Conservation (phyloP, 176 grass and related monocot species). For the Aegilops tauschii region DNA sequence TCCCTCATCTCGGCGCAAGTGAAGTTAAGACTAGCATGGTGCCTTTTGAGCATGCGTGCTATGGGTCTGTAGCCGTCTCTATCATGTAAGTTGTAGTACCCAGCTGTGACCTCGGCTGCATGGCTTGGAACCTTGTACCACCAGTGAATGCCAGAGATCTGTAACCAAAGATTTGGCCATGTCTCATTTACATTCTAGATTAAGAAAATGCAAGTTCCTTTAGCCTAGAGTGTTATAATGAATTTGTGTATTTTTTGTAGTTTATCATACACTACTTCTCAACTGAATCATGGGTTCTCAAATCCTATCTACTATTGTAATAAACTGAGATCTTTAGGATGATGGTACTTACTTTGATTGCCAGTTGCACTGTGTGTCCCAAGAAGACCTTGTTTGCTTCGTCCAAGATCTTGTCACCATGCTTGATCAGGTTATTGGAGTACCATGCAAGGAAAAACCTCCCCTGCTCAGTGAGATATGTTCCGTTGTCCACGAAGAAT, state of each 20-base stretch:
- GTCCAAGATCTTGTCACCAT: slow-evolving; percentile 75
- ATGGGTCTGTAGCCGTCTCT: slow-evolving; percentile 86
- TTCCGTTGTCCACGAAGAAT: slow-evolving; percentile 66
- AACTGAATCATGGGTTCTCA: background rate
- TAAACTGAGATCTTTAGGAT: background rate
- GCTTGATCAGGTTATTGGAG: slow-evolving; percentile 80
- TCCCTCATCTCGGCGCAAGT: slow-evolving; percentile 90
- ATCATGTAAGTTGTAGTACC: slow-evolving; percentile 74
- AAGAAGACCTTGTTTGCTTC: slow-evolving; percentile 70
- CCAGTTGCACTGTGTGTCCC: slow-evolving; percentile 65
- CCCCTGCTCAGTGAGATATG: slow-evolving; percentile 58
- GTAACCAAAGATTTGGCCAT: slow-evolving; percentile 1
- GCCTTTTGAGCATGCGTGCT: slow-evolving; percentile 70
- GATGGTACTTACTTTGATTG: slow-evolving; percentile 63
- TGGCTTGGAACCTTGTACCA: slow-evolving; percentile 80
- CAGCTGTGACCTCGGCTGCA: slow-evolving; percentile 81
- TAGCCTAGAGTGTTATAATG: background rate
- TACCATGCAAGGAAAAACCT: slow-evolving; percentile 94
- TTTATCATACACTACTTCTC: background rate
- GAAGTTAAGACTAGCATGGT: slow-evolving; percentile 66
- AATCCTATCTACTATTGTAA: background rate
- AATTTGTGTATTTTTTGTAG: background rate
- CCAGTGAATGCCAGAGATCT: slow-evolving; percentile 91
- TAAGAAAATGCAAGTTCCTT: background rate
- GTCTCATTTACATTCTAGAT: slow-evolving; percentile 5